These are phyloP conservation scores for Dispira parvispora DNA, from an alignment of 192 early-diverging fungal genomes.

Conservation along the genomic window DNA sequence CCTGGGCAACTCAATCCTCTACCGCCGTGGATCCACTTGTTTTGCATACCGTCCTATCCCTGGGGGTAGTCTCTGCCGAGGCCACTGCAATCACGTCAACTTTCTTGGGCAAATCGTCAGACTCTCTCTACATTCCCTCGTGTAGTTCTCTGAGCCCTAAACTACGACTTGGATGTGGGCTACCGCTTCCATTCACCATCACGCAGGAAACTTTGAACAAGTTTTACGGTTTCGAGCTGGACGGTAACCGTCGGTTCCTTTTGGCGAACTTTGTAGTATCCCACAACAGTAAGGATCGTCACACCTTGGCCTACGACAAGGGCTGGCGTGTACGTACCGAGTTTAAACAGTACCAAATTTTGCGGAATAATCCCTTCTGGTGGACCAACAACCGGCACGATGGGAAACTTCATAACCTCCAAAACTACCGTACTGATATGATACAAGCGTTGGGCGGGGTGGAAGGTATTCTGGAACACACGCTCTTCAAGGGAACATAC, in stretches of 20 bases:
- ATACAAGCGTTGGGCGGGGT: slow-evolving; percentile 98
- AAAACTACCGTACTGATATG: slow-evolving; percentile 98
- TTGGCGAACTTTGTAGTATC: slow-evolving; percentile 18
- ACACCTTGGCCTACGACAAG: slow-evolving; percentile 97
- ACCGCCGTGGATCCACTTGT: no score
- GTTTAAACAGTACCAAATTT: slow-evolving; percentile 93
- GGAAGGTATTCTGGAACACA: slow-evolving; percentile 97
- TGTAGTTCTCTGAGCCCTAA: no score
- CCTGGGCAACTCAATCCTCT: no score
- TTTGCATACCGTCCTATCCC: no score
- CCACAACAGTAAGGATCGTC: slow-evolving; percentile 70
- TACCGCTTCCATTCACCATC: no score
- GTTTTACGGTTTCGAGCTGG: slow-evolving; percentile 31
- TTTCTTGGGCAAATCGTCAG: no score
- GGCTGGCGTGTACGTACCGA: slow-evolving; percentile 95
- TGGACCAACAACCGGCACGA: slow-evolving; percentile 80
- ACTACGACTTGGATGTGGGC: no score
- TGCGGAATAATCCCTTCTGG: slow-evolving; percentile 91
- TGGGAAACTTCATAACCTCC: slow-evolving; percentile 85
- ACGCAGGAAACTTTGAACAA: neutral
- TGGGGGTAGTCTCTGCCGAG: no score
- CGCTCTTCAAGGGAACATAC: slow-evolving; percentile 95
- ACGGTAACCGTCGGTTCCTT: slow-evolving; percentile 25
- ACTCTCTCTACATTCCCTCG: no score
- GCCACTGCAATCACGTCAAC: no score